These are phyloP conservation scores for Fusarium newnesense DNA, from an alignment of 2,329 filamentous ascomycete genomes.

Conservation along the genomic window DNA sequence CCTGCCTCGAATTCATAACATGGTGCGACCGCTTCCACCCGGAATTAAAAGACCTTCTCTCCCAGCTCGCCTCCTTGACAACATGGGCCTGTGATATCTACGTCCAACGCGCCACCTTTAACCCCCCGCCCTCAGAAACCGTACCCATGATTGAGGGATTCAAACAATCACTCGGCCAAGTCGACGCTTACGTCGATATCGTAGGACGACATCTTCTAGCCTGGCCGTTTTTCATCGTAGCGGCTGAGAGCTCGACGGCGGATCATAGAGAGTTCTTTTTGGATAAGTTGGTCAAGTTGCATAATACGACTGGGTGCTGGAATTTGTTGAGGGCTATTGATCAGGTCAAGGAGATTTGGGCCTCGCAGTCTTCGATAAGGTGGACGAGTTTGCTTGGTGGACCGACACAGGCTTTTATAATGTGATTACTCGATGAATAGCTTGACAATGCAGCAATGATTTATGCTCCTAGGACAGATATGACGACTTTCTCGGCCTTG, in stretches of 20 bases:
- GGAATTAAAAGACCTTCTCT: conserved; percentile 26
- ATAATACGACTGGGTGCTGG: conserved; percentile 34
- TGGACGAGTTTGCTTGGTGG: conserved; percentile 40
- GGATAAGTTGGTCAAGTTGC: conserved; percentile 26
- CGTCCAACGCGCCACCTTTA: conserved; percentile 33
- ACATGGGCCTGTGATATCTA: conserved; percentile 38
- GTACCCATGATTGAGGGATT: conserved; percentile 30
- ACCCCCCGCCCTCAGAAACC: conserved; percentile 25
- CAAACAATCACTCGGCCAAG: conserved; percentile 24
- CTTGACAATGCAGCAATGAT: too few relatives aligned
- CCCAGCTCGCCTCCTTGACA: conserved; percentile 28
- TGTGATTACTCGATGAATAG: conserved; percentile 6
- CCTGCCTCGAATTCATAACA: conserved; percentile 36
- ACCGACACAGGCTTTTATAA: conserved; percentile 39
- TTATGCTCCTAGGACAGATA: conserved; percentile 10
- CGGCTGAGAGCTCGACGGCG: conserved; percentile 33
- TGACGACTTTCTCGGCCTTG: conserved; percentile 12
- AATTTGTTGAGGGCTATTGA: conserved; percentile 39
- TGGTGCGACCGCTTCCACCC: conserved; percentile 37
- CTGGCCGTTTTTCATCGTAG: conserved; percentile 39
- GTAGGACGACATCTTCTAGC: conserved; percentile 31
- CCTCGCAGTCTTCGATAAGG: conserved; percentile 33
- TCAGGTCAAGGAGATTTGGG: conserved; percentile 39
- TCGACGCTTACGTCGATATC: conserved; percentile 35
- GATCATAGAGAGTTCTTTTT: conserved; percentile 37